These are phyloP conservation scores for Wickerhamomyces hampshirensis DNA, from an alignment of 805 yeast species.

Conservation along the genomic window DNA sequence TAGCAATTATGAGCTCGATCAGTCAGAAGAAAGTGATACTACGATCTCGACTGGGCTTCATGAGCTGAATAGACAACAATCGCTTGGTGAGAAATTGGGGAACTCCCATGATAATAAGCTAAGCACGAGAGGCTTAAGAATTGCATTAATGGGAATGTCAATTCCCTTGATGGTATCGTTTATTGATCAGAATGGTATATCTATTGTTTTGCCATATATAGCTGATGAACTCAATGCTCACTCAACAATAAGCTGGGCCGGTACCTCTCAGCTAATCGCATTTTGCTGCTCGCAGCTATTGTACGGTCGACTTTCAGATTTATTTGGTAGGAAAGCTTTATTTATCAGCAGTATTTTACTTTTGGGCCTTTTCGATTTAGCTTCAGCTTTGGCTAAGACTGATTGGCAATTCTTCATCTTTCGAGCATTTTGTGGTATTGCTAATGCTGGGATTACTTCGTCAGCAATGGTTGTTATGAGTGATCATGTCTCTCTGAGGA, in stretches of 20 bases:
- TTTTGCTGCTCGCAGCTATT: slow-evolving; percentile 46
- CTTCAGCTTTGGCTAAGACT: slow-evolving; percentile 44
- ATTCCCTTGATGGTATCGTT: background rate
- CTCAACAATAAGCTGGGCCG: slow-evolving; percentile 52
- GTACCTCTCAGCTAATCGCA: slow-evolving; percentile 47
- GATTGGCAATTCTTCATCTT: slow-evolving; percentile 44
- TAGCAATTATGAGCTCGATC: too few species aligned
- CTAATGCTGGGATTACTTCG: slow-evolving; percentile 48
- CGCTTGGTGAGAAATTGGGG: background rate
- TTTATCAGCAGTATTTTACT: slow-evolving; percentile 35
- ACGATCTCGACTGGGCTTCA: too few species aligned
- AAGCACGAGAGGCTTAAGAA: background rate
- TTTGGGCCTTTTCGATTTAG: slow-evolving; percentile 39
- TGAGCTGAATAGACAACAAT: background rate
- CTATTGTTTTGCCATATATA: slow-evolving; percentile 28
- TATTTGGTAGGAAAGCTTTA: slow-evolving; percentile 46
- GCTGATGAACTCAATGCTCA: slow-evolving; percentile 41
- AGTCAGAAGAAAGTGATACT: too few species aligned
- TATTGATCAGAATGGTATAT: background rate
- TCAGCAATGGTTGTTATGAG: slow-evolving; percentile 47
- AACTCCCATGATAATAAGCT: background rate
- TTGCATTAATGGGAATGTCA: background rate
- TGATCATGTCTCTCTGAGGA: slow-evolving; percentile 47
- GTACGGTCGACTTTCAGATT: slow-evolving; percentile 51
- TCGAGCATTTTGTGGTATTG: slow-evolving; percentile 51